phyloP scores from a whole-genome alignment of 495 filamentous ascomycete species.

The Podospora didyma region DNA sequence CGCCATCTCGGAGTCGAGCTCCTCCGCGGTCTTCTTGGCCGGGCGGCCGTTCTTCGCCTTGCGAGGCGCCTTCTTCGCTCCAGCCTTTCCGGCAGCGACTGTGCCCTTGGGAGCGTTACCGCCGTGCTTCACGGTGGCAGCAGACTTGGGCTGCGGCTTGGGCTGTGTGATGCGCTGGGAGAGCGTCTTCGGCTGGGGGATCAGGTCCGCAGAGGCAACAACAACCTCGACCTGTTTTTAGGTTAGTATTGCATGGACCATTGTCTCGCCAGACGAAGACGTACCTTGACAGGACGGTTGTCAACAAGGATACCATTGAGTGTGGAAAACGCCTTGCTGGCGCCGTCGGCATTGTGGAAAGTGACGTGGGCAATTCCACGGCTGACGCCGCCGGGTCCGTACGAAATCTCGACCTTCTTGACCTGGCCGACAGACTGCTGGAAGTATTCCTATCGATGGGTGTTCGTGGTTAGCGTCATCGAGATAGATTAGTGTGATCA shows the following conservation, averaged over 20 bases:
- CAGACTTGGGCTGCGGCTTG: constrained; percentile 81
- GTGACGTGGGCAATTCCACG: constrained; percentile 71
- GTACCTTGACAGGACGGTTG: constrained; percentile 83
- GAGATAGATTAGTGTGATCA: constrained; percentile 4
- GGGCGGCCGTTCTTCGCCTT: constrained; percentile 56
- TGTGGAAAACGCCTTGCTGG: constrained; percentile 72
- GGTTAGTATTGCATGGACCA: not conserved
- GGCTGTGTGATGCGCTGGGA: constrained; percentile 77
- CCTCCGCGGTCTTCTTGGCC: constrained; percentile 86
- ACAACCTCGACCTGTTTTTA: constrained; percentile 76
- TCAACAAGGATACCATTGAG: constrained; percentile 88
- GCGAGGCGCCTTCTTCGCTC: constrained; percentile 42
- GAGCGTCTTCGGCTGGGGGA: constrained; percentile 67
- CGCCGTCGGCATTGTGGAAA: constrained; percentile 73
- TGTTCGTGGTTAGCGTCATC: constrained; percentile 34
- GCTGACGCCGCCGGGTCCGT: constrained; percentile 87
- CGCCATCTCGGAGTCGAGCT: constrained; percentile 90
- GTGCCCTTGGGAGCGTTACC: constrained; percentile 31
- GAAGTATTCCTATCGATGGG: constrained; percentile 86
- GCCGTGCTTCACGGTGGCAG: constrained; percentile 62
- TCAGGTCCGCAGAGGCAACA: constrained; percentile 65
- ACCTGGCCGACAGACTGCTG: constrained; percentile 80
- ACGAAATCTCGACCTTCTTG: constrained; percentile 82
- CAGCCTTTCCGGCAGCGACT: constrained; percentile 38
- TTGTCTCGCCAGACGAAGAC: not conserved